Percentiles rank a stretch among this genome's conserved stretches.
phyloP scores from a whole-genome alignment of 306 rosid genomes.

The Betula pendula region DNA sequence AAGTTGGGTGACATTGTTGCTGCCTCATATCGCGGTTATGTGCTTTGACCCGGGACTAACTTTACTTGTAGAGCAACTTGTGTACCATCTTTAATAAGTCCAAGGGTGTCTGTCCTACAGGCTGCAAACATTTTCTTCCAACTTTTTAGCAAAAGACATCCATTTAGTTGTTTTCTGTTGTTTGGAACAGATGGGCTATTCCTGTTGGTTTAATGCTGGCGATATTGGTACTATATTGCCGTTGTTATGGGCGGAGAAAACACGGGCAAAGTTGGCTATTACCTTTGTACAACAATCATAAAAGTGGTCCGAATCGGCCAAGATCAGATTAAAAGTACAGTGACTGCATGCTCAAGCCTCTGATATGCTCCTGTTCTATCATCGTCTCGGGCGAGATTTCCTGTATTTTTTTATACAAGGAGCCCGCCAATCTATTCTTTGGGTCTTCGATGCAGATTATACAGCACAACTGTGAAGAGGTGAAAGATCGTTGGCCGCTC shows the following conservation, averaged over 20 bases:
- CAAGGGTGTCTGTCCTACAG: slow-evolving; percentile 1
- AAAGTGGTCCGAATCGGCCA: slow-evolving; percentile 57
- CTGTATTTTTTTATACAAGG: slow-evolving; percentile 20
- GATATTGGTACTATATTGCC: slow-evolving; percentile 70
- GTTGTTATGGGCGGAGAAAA: slow-evolving; percentile 80
- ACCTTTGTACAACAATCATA: slow-evolving; percentile 66
- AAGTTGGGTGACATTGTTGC: slow-evolving; percentile 1
- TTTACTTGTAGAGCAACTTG: neutral
- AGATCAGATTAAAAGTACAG: slow-evolving; percentile 60
- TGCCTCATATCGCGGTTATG: neutral
- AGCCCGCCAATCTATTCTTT: slow-evolving; percentile 13
- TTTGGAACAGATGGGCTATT: slow-evolving; percentile 91
- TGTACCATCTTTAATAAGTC: neutral
- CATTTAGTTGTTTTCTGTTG: slow-evolving; percentile 15
- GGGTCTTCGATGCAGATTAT: slow-evolving; percentile 9
- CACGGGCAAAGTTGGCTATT: slow-evolving; percentile 67
- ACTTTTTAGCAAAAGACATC: neutral
- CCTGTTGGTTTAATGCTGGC: slow-evolving; percentile 57
- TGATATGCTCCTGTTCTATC: slow-evolving; percentile 23
- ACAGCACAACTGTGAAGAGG: slow-evolving; percentile 16
- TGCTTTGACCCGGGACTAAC: neutral
- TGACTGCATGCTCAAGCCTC: slow-evolving; percentile 17
- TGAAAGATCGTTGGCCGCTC: slow-evolving; percentile 18
- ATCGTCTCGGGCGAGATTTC: slow-evolving; percentile 35
- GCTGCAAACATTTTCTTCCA: neutral